phyloP scores from a whole-genome alignment of 352 stramenopile genomes.

The Phytopythium boreale region DNA sequence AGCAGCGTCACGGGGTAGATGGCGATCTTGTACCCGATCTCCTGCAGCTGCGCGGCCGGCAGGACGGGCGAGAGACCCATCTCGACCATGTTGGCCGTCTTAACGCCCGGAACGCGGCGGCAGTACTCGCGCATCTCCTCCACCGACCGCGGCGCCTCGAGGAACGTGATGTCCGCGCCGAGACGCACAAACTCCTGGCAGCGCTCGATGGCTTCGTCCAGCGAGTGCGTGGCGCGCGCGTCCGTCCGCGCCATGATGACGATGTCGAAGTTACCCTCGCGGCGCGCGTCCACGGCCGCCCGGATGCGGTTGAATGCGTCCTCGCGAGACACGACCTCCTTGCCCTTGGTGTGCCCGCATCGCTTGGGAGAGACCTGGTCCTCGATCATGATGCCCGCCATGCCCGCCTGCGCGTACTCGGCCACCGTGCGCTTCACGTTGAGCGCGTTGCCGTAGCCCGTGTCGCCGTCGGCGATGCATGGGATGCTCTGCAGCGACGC shows the following conservation, averaged over 20 bases:
- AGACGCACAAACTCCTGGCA: slow-evolving; percentile 90
- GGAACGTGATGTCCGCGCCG: slow-evolving; percentile 94
- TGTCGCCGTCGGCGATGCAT: slow-evolving; percentile 88
- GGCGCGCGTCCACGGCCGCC: slow-evolving; percentile 88
- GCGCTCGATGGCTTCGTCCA: slow-evolving; percentile 91
- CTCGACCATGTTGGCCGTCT: slow-evolving; percentile 88
- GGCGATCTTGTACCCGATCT: slow-evolving; percentile 93
- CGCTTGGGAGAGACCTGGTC: slow-evolving; percentile 92
- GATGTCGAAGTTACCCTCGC: slow-evolving; percentile 85
- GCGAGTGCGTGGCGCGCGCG: slow-evolving; percentile 81
- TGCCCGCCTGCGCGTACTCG: slow-evolving; percentile 86
- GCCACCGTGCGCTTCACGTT: slow-evolving; percentile 92
- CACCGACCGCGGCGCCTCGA: slow-evolving; percentile 89
- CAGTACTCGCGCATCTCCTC: slow-evolving; percentile 94
- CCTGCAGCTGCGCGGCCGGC: slow-evolving; percentile 73
- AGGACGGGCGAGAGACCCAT: slow-evolving; percentile 92
- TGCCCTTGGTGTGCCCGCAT: slow-evolving; percentile 91
- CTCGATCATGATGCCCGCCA: slow-evolving; percentile 94
- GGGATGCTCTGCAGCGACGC: slow-evolving; percentile 33
- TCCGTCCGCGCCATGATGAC: slow-evolving; percentile 95
- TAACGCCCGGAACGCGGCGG: slow-evolving; percentile 82
- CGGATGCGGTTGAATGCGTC: slow-evolving; percentile 85
- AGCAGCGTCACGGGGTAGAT: slow-evolving; percentile 94
- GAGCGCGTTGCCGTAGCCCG: slow-evolving; percentile 92
- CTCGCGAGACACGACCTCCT: slow-evolving; percentile 82